Percentiles rank a stretch among this genome's conserved stretches.
phyloP scores from a whole-genome alignment of 257 asterid species.

The Solanum lycopersicoides region DNA sequence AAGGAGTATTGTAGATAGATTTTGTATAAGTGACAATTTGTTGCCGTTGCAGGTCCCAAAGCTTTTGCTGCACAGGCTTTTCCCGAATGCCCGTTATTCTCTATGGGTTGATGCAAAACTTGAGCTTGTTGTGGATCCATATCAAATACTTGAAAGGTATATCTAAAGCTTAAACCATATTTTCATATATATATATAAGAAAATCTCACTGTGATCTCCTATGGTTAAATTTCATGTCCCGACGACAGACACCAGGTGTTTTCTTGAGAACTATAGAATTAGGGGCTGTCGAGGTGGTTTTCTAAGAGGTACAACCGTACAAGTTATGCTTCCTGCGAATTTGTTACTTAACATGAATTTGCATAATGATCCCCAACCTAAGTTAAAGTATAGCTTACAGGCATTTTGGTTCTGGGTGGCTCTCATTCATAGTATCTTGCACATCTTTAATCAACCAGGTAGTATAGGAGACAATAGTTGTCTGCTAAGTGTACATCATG shows the following conservation, averaged over 20 bases:
- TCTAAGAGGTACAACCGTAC: background rate
- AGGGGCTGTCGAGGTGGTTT: background rate
- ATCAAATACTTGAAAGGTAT: constrained; percentile 86
- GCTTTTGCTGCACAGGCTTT: constrained; percentile 82
- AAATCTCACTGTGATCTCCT: background rate
- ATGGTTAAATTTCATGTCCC: background rate
- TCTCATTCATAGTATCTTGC: background rate
- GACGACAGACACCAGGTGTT: background rate
- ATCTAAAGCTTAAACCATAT: background rate
- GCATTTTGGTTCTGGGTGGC: background rate
- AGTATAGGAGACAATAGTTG: background rate
- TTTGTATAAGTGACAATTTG: background rate
- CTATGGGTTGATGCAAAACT: constrained; percentile 94
- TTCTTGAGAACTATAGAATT: background rate
- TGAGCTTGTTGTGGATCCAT: constrained; percentile 86
- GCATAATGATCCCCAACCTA: background rate
- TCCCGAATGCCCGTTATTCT: constrained; percentile 77
- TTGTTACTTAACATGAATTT: background rate
- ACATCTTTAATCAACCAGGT: background rate
- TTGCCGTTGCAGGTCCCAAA: constrained; percentile 61
- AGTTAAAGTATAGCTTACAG: background rate
- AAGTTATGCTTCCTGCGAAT: background rate
- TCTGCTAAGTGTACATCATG: background rate
- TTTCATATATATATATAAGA: background rate
- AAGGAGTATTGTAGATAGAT: background rate